Evolutionary conservation across 495 filamentous ascomycete genomes (phyloP), one percentile per base, ranked within the genome.

Genomic region (Penicillium canariense): DNA sequence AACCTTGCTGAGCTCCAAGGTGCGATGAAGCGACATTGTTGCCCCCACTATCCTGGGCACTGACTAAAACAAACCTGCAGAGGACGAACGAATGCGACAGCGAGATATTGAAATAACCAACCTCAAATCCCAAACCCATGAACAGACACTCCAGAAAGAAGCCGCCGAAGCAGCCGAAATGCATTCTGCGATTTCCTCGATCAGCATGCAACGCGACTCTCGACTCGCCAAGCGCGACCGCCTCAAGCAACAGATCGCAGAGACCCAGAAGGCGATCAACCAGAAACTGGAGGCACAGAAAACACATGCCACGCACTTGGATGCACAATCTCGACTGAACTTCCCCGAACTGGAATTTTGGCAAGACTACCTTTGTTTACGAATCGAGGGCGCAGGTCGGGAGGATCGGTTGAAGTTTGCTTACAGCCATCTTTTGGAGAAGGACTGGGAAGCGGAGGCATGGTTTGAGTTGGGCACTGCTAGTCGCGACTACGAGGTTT

Each of bases 261-360:
- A 88, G 49, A 85, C 86, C 2, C 90, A 95, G 56, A 84, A 82
- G 59, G 79, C 77, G 1, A 86, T 89, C 57, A 77, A 77, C 18
- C 81, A 84, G 43, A 81, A 77, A 43, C 55, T 82, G 3, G 80
- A 85, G 49, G 81, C 83, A 12, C 85, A 87, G 67, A 79, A 81
- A 53, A 73, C 74, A 46, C 79, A 87, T 56, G 76, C 81, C 22
- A 79, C 82, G 46, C 80, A 88, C 55, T 64, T 92, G 23, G 88
- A 95, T 66, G 77, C 84, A 26, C 93, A 97, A 70, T 79, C 87
- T 31, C 81, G 89, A 36, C 86, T 88, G 55, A 96, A 97, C 69
- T 81, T 87, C 38, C 94, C 94, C 2, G 94, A 98, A 69, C 78
- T 97, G 34, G 87, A 90, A 34, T 97, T 98, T 69, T 98, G 95